Conservation (phyloP, 2,329 filamentous ascomycete genomes). For the Didymella sp. region DNA sequence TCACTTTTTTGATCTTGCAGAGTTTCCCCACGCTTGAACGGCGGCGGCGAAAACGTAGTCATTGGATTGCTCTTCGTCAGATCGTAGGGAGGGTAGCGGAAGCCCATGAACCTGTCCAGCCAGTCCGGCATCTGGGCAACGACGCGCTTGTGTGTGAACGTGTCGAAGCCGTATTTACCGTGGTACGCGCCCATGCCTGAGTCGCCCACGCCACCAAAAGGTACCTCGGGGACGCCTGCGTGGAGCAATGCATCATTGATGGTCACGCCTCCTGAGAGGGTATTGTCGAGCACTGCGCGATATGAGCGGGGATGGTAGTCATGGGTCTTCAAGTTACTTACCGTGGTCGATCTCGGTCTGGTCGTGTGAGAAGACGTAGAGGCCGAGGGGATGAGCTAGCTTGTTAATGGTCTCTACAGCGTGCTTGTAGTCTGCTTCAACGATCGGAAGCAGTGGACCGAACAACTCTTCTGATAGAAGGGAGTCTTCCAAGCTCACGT, state of each 20-base stretch:
- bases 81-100: not conserved
- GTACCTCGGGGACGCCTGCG: slow-evolving; percentile 3
- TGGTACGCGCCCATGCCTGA: not conserved
- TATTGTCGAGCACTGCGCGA: not conserved
- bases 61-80: not conserved
- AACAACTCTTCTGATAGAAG: slow-evolving; percentile 3
- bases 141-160: not conserved
- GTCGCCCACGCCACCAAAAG: slow-evolving; percentile 1
- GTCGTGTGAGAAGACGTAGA: slow-evolving; percentile 6
- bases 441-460: not conserved
- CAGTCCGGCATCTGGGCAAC: not conserved
- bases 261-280: slow-evolving; percentile 1
- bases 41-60: not conserved
- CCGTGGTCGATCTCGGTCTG: slow-evolving; percentile 6
- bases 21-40: slow-evolving; percentile 6
- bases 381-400: not conserved
- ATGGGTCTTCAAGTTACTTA: not conserved
- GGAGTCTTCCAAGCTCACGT: not conserved
- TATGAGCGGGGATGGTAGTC: not conserved
- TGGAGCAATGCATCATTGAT: slow-evolving; percentile 4
- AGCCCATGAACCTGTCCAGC: not conserved
- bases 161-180: not conserved
- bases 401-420: not conserved
- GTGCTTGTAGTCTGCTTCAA: not conserved
- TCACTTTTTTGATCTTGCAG: not conserved